Base-by-base conservation (phyloP, 2,329 filamentous ascomycete genomes). In the Xylaria sp. region DNA sequence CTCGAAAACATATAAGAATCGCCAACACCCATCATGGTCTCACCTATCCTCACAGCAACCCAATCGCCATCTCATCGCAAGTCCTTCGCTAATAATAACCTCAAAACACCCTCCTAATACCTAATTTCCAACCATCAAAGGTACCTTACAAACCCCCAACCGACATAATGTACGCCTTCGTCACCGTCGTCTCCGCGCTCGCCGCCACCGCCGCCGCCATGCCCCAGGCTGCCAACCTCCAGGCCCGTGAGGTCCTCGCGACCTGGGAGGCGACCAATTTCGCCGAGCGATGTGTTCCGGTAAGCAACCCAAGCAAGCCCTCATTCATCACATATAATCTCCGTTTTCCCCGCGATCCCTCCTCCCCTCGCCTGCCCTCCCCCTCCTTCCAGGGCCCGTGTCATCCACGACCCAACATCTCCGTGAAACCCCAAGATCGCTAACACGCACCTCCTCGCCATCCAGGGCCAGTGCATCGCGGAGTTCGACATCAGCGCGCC, bases 391-490 rank as follows among this genome's bases (percentile, higher is more conserved):
- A n/a, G n/a, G n/a, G n/a, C n/a, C n/a, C n/a, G n/a, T n/a, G n/a
- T n/a, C n/a, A n/a, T n/a, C n/a, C n/a, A n/a, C n/a, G n/a, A n/a
- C n/a, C n/a, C n/a, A n/a, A n/a, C n/a, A n/a, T n/a, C n/a, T n/a
- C n/a, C n/a, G n/a, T n/a, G n/a, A n/a, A n/a, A 34, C 9, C 29
- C 9, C 4, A 3, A 13, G 4, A 34, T 11, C 16, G 38, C 39
- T 58, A 45, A 53, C 49, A 9, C 24, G 24, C 24, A 21, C n/a
- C n/a, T n/a, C n/a, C n/a, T n/a, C n/a, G 40, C 6, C n/a, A 16
- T 22, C 16, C 20, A 60, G 57, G 64, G 63, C 17, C 60, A 62
- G 26, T 69, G 67, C 62, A 54, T 48, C 39, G 50, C 62, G 0
- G 39, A 20, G 9, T 69, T 67, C 54, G 61, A 62, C 44, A 50